Evolutionary conservation across 192 early-diverging fungal species (phyloP).

Genomic region (Coemansia sp.): DNA sequence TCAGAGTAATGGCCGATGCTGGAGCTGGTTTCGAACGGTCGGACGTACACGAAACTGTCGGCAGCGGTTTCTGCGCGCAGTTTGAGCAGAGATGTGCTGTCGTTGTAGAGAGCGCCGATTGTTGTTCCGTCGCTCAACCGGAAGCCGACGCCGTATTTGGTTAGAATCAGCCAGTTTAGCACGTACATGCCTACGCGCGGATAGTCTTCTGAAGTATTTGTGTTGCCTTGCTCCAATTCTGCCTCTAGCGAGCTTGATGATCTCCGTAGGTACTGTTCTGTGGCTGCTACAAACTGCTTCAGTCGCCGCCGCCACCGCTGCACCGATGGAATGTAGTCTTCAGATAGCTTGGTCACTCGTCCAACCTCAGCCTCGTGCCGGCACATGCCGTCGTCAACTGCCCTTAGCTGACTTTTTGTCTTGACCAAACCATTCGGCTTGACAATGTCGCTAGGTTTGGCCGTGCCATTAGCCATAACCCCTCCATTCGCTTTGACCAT

Average conservation of each 20-base stretch:
- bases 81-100: conserved; percentile 69
- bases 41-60: conserved; percentile 39
- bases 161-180: conserved; percentile 81
- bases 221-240: conserved; percentile 11
- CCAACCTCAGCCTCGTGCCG: conserved; percentile 28
- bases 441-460: too few relatives aligned
- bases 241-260: conserved; percentile 22
- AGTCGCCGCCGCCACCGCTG: conserved; percentile 40
- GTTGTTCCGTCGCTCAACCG: conserved; percentile 75
- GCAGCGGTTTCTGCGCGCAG: not conserved
- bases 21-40: conserved; percentile 35
- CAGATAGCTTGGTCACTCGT: conserved; percentile 41
- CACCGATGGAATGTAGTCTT: conserved; percentile 43
- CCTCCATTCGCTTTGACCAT: too few relatives aligned
- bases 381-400: too few relatives aligned
- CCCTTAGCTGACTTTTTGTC: too few relatives aligned
- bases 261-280: conserved; percentile 22
- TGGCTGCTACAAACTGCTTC: conserved; percentile 27
- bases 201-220: conserved; percentile 5
- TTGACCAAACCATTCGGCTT: too few relatives aligned
- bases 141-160: conserved; percentile 89
- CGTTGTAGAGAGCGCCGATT: conserved; percentile 85
- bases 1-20: conserved; percentile 40
- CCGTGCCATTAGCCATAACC: too few relatives aligned
- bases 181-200: conserved; percentile 66